Base-by-base conservation (phyloP, 768 basidiomycete genomes). In the Russula sp. region DNA sequence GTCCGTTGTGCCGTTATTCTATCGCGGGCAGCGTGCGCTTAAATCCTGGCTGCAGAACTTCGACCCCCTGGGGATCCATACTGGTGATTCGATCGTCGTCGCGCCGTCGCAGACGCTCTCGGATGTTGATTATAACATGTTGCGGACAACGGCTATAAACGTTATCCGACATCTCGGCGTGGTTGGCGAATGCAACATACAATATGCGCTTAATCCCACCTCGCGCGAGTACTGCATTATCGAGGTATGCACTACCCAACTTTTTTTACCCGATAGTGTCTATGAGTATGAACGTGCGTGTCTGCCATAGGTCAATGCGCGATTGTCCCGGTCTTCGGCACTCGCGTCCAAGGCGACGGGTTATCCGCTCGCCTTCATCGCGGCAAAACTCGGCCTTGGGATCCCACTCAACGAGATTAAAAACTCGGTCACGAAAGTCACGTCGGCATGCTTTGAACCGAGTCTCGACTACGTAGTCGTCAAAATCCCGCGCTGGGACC, bases 81-180 rank as follows among this genome's bases (percentile, higher is more conserved):
- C 96, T 1, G 96, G 96, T 61, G 96, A 99, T 74, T 99, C 96
- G 5, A 98, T 98, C 71, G 97, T 99, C 69, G 84, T 98, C 34
- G 97, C 97, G 9, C 96, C 96, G 2, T 98, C 95, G 50, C 96
- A 99, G 75, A 98, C 96, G 0, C 84, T 98, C 32, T 97, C 95
- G n/a, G 96, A 98, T 74, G 83, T 88, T n/a, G 97, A 98, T 75
- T 98, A 97, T 80, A 94, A 98, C 74, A 99, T 98, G 96, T 86
- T 99, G 56, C 87, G 97, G 51, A 97, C 94, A 28, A 97, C 96
- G 10, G 97, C 97, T 18, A 89, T 98, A 77, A 98, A 98, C 71
- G 96, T 98, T 69, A 94, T 99, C 68, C 90, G 96, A n/a, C 96
- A 98, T 73, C 85, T 99, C 18, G 95, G 95, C 56, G 96, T 98